Percentiles rank a stretch among this genome's conserved stretches.
Conservation (phyloP, 805 yeast genomes). For the Candida ulmi region DNA sequence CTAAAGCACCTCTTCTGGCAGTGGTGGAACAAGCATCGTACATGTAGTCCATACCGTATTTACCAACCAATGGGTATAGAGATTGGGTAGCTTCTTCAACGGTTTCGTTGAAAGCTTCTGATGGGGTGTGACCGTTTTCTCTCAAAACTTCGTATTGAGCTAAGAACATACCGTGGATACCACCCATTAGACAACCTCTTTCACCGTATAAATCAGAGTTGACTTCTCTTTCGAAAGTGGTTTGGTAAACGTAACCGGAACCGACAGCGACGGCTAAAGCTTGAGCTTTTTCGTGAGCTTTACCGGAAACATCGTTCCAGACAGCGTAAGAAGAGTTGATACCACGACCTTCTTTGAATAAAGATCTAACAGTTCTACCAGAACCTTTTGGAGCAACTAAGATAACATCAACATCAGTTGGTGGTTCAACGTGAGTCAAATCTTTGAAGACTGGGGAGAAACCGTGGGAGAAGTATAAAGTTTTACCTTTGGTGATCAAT, state of each 20-base stretch:
- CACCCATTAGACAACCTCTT: slow-evolving; percentile 99
- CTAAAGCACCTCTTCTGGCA: slow-evolving; percentile 99
- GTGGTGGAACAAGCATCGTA: slow-evolving; percentile 99
- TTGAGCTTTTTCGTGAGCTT: slow-evolving; percentile 98
- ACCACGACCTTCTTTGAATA: slow-evolving; percentile 99
- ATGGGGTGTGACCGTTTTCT: slow-evolving; percentile 99
- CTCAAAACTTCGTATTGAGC: slow-evolving; percentile 99
- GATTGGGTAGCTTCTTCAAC: slow-evolving; percentile 99
- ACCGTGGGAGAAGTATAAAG: slow-evolving; percentile 98
- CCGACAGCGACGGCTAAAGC: slow-evolving; percentile 99
- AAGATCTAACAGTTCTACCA: slow-evolving; percentile 98
- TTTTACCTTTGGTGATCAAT: slow-evolving; percentile 91
- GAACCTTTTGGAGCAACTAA: slow-evolving; percentile 99
- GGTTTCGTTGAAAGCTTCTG: slow-evolving; percentile 99
- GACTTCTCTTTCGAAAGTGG: slow-evolving; percentile 98
- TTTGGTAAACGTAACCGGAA: slow-evolving; percentile 99
- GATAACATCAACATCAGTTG: slow-evolving; percentile 91
- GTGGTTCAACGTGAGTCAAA: slow-evolving; percentile 93
- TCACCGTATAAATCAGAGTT: slow-evolving; percentile 99
- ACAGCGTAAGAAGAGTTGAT: slow-evolving; percentile 99
- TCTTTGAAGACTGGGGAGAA: slow-evolving; percentile 99
- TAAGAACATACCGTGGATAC: slow-evolving; percentile 99
- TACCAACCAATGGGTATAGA: slow-evolving; percentile 96
- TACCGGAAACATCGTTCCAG: slow-evolving; percentile 98
- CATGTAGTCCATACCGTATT: slow-evolving; percentile 99